Conservation (phyloP, 257 asterid genomes). For the Eustoma russellianum region DNA sequence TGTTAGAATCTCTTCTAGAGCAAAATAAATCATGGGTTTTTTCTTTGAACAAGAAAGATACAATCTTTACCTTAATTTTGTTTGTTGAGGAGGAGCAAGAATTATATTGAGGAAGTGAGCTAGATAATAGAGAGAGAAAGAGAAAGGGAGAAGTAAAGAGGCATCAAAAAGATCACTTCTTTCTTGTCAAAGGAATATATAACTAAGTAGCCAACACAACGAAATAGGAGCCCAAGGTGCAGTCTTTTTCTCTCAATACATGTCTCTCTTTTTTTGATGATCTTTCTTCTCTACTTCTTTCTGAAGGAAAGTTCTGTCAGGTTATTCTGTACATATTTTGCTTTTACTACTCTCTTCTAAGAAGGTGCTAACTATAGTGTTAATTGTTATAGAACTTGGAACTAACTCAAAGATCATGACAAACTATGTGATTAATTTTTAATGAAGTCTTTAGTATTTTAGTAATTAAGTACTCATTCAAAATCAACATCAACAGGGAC, state of each 20-base stretch:
- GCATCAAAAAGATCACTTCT: conserved; percentile 31
- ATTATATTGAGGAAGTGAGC: conserved; percentile 5
- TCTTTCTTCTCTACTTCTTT: conserved; percentile 28
- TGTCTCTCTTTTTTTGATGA: conserved; percentile 8
- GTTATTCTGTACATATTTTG: conserved; percentile 31
- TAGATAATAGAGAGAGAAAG: conserved; percentile 6
- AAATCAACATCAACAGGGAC: no score
- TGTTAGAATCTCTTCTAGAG: background rate
- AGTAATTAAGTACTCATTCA: no score
- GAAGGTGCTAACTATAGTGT: conserved; percentile 2
- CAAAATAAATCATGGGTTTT: background rate
- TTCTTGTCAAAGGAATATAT: conserved; percentile 33
- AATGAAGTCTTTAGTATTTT: no score
- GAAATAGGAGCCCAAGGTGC: conserved; percentile 16
- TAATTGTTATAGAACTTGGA: conserved; percentile 24
- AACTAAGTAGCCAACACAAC: conserved; percentile 13
- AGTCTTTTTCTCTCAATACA: conserved; percentile 17
- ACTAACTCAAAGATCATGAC: conserved; percentile 24
- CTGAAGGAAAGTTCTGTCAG: conserved; percentile 36
- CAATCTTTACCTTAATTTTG: background rate
- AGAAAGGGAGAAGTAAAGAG: conserved; percentile 5
- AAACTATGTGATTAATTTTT: conserved; percentile 19
- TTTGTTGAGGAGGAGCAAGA: conserved; percentile 10
- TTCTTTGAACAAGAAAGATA: background rate
- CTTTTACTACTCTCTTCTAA: conserved; percentile 4